Base-by-base conservation (phyloP, 371 early-diverging fungal genomes). In the Actinomucor elegans region DNA sequence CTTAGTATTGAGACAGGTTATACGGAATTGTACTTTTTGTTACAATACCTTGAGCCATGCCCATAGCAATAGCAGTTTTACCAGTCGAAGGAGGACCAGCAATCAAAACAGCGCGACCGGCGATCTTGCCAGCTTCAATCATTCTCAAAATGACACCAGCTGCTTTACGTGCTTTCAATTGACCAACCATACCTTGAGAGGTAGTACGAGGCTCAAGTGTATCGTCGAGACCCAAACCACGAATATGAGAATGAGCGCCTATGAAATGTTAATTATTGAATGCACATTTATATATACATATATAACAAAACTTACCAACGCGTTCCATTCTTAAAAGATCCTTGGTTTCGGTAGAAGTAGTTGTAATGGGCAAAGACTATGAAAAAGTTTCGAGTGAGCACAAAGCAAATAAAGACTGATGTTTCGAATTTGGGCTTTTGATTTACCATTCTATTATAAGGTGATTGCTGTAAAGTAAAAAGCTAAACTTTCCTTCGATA, bases 71-170 rank as follows among this genome's bases (percentile, higher is more conserved):
- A 17, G 92, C 92, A 0, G 94, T 93, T 78, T 94, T 94, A 61
- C 98, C 99, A 7, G 98, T 96, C n/a, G 98, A 99, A 0, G 99
- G 97, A 20, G 95, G 94, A 37, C 99, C 99, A 6, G 98, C 97
- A 73, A 99, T 91, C 64, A 99, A 69, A 17, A 99, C 85, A 9
- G 98, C 94, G 32, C 98, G 87, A 42, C 99, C 98, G n/a, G 96
- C 94, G 66, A 97, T 97, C 67, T 94, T 94, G 37, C 96, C 97
- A 31, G 94, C 89, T 70, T 92, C 82, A 62, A 97, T 95, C 78
- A 98, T 88, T 69, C 90, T 89, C 32, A 97, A 84, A 59, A 97
- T 90, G 15, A 98, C 87, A 15, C 98, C 97, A 10, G 95, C 96
- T 7, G 97, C 97, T 64, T 92, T 94, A 60, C 99, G 90, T 24